Evolutionary conservation across 164 flowering plant species (phyloP), one percentile per base, ranked within the genome.

Genomic region (Vitis labrusca): DNA sequence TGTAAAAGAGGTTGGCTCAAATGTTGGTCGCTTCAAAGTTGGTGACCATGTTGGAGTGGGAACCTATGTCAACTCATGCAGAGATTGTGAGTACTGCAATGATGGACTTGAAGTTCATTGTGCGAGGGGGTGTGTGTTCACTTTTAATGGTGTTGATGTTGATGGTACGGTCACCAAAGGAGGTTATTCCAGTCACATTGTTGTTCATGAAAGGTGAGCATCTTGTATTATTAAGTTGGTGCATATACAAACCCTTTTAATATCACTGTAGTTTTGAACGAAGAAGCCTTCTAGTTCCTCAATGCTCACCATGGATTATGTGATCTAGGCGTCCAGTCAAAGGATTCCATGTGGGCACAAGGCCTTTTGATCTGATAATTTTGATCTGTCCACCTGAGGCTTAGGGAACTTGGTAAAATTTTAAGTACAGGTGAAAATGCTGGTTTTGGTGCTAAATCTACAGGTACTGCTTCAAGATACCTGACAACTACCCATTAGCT

Each of bases 391-490:
- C 23, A 23, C 23, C 23, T 23, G 23, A 23, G 23, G 23, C 1
- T 23, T 23, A 23, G 23, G 23, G 23, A 23, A 23, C 23, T 23
- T 23, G 23, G 23, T 23, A 23, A 23, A 23, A 23, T 63, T 48
- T 63, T 48, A 32, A 32, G 44, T 32, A 7, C 44, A 16, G 5
- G 1, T 23, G 11, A 16, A 48, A 19, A 10, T 63, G 17, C 5
- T 16, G 12, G 37, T 47, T 58, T 30, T 10, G 32, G 11, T 29
- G 49, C 30, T 55, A 15, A 16, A 50, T 62, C 8, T 77, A 19
- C 68, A 77, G 80, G 59, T 77, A 77, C 61, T 77, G 80, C 69
- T 77, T 56, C 54, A 66, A 47, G 16, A 77, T 77, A 66, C 74
- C 80, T 6, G 69, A 74, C 13, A 70, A 63, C 32, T 73, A 73